Evolutionary conservation across 805 yeast species (phyloP).

Genomic region (Metschnikowia proteae): DNA sequence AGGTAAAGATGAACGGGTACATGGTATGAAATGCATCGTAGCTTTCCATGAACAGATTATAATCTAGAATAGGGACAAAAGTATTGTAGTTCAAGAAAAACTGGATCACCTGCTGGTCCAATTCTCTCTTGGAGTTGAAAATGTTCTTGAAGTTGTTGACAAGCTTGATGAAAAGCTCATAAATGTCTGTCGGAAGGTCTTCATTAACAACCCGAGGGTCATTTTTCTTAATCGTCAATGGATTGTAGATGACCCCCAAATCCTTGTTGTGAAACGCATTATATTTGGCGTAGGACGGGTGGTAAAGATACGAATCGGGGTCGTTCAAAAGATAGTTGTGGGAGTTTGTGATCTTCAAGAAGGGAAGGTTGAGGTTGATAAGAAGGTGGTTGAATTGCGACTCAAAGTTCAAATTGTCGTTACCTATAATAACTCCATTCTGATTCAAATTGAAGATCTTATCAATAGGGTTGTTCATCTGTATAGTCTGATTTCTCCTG

Average conservation of each 20-base stretch:
- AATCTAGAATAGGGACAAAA: constrained; percentile 53
- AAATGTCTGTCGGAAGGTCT: constrained; percentile 37
- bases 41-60: constrained; percentile 48
- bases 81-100: constrained; percentile 52
- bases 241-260: constrained; percentile 38
- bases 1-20: constrained; percentile 46
- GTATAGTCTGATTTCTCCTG: constrained; percentile 14
- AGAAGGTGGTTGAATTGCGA: constrained; percentile 43
- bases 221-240: constrained; percentile 28
- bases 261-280: constrained; percentile 36
- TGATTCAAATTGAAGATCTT: constrained; percentile 42
- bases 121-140: constrained; percentile 34
- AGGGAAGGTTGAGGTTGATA: constrained; percentile 41
- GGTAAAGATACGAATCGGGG: constrained; percentile 40
- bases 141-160: constrained; percentile 42
- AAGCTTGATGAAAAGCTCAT: constrained; percentile 41
- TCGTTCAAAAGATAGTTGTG: constrained; percentile 41
- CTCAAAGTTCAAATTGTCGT: constrained; percentile 43
- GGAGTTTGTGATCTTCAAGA: constrained; percentile 41
- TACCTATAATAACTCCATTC: constrained; percentile 43
- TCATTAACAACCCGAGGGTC: constrained; percentile 7
- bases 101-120: constrained; percentile 46
- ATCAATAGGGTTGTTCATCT: constrained; percentile 42
- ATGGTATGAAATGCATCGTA: constrained; percentile 47
- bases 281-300: constrained; percentile 36